Evolutionary conservation across 2,329 filamentous ascomycete species (phyloP), one percentile per base, ranked within the genome.

Genomic region (Uncinocarpus reesii): DNA sequence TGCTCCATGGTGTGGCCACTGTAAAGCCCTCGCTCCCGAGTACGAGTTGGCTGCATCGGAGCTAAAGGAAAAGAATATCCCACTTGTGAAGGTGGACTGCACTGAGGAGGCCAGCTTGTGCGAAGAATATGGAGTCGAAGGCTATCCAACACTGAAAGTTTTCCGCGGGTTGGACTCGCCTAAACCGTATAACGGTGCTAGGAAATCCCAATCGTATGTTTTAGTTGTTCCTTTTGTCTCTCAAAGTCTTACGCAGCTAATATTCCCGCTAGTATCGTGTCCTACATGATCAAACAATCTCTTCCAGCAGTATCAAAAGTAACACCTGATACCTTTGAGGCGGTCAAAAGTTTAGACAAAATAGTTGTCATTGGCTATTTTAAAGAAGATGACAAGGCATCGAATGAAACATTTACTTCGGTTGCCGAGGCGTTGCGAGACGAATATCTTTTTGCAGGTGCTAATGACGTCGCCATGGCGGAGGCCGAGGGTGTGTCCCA

Each of bases 341-440:
- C 95, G 61, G 95, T 98, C 82, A 96, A 96, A 83, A 90, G 83
- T 52, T 81, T 89, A 65, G 92, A 98, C 74, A 95, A 95, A 76
- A 87, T 96, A 55, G 90, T 96, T 52, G 70, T 96, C 48, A 81
- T 98, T 55, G 90, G 83, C 58, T 98, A 89, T 78, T 79, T 95
- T 62, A 80, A 80, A 55, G 73, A 78, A 50, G 81, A 84, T 54
- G 82, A 86, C 68, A 94, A 94, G 79, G 71, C 80, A 56, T 86
- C 86, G 58, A 93, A 87, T 73, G 80, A 90, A 68, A 88, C 84
- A 60, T 96, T 89, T 74, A 79, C 73, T 56, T 56, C 79, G 59
- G 76, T 82, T 46, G 84, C 84, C 48, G 81, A 86, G 64, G 76
- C 79, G 60, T 80, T 90, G 65, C 83, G 92, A 56, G 90, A 98